Conservation (phyloP, 257 asterid genomes). For the Solanum chiquidenum region DNA sequence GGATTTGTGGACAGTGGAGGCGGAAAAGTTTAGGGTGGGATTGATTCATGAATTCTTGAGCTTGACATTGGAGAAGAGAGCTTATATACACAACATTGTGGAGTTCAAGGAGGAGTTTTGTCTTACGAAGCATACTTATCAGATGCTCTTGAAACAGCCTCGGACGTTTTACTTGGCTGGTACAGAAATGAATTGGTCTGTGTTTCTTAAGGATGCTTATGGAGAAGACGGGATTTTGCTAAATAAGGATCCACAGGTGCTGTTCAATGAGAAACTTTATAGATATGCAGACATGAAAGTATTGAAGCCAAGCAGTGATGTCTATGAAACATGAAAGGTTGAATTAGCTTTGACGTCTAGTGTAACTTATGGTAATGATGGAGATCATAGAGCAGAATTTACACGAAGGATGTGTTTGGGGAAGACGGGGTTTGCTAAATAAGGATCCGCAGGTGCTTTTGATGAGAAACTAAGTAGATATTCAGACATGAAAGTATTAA, state of each 20-base stretch:
- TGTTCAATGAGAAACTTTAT: slow-evolving; percentile 56
- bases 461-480: slow-evolving; percentile 45
- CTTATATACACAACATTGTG: slow-evolving; percentile 84
- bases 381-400: not conserved
- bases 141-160: slow-evolving; percentile 80
- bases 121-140: slow-evolving; percentile 75
- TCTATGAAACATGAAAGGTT: not conserved
- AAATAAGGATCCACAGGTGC: slow-evolving; percentile 65
- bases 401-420: slow-evolving; percentile 49
- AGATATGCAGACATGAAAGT: slow-evolving; percentile 55
- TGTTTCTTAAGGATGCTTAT: slow-evolving; percentile 78
- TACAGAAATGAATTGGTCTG: slow-evolving; percentile 97
- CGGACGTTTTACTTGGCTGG: slow-evolving; percentile 80
- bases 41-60: slow-evolving; percentile 83
- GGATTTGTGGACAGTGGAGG: slow-evolving; percentile 86
- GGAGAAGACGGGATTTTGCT: slow-evolving; percentile 60
- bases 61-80: slow-evolving; percentile 94
- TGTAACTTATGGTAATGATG: not conserved
- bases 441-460: slow-evolving; percentile 79
- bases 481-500: slow-evolving; percentile 51
- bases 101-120: slow-evolving; percentile 90
- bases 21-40: slow-evolving; percentile 86
- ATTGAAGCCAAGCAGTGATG: slow-evolving; percentile 9
- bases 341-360: not conserved
- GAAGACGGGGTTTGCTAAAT: slow-evolving; percentile 44